phyloP scores from a whole-genome alignment of 2,329 filamentous ascomycete species.

The Penicillium sp. region DNA sequence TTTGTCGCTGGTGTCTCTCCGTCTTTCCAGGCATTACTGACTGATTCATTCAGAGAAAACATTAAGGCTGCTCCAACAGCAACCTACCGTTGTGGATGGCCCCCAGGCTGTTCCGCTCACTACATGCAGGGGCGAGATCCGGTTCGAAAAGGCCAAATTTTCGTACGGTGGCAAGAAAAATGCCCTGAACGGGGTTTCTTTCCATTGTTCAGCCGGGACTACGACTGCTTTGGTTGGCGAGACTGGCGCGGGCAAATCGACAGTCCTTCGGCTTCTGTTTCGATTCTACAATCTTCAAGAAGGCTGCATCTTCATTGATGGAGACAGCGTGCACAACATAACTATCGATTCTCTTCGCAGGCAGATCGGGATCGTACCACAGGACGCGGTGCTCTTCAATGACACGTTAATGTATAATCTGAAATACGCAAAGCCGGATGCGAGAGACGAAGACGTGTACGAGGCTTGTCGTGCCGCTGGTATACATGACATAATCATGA shows the following conservation, averaged over 20 bases:
- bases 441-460: slow-evolving; percentile 25
- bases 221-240: slow-evolving; percentile 58
- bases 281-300: slow-evolving; percentile 53
- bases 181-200: no score
- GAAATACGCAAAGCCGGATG: slow-evolving; percentile 54
- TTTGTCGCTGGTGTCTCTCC: no score
- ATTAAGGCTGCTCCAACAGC: no score
- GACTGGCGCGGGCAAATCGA: slow-evolving; percentile 57
- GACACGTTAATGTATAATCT: slow-evolving; percentile 64
- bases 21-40: no score
- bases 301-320: slow-evolving; percentile 54
- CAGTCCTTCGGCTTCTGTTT: slow-evolving; percentile 54
- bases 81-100: no score
- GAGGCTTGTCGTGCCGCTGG: slow-evolving; percentile 37
- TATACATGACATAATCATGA: slow-evolving; percentile 39
- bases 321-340: slow-evolving; percentile 58
- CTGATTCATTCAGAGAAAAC: no score
- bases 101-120: no score
- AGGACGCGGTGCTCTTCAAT: slow-evolving; percentile 65
- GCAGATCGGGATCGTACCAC: slow-evolving; percentile 62
- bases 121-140: no score
- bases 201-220: no score
- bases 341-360: slow-evolving; percentile 58
- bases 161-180: no score
- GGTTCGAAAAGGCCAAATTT: no score